These are phyloP conservation scores for Pleurotus salmoneostramineus DNA, from an alignment of 768 basidiomycete species.

Conservation along the genomic window DNA sequence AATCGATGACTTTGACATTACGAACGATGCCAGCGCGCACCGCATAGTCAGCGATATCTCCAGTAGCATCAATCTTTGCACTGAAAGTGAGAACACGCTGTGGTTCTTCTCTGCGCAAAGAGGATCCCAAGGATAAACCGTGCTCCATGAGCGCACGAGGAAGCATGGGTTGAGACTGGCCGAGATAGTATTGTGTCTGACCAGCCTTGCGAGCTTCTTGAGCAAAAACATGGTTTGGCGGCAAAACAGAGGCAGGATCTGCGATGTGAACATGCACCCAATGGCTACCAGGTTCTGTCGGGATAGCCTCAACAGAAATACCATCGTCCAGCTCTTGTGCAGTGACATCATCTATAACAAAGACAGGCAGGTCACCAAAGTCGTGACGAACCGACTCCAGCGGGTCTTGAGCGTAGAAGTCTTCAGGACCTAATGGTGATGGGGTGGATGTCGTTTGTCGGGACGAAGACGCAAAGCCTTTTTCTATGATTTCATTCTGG, in stretches of 20 bases:
- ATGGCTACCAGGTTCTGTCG: constrained; percentile 46
- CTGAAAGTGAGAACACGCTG: constrained; percentile 79
- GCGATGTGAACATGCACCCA: constrained; percentile 95
- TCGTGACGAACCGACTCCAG: constrained; percentile 77
- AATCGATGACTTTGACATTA: constrained; percentile 61
- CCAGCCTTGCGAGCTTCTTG: constrained; percentile 48
- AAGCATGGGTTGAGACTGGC: constrained; percentile 70
- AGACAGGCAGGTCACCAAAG: constrained; percentile 78
- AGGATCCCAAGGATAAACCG: constrained; percentile 38
- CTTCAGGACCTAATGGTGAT: constrained; percentile 51
- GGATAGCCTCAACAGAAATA: constrained; percentile 72
- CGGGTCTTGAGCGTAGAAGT: constrained; percentile 60
- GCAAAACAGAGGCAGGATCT: constrained; percentile 81
- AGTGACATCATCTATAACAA: constrained; percentile 75
- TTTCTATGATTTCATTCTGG: constrained; percentile 23
- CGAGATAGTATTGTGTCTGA: constrained; percentile 59
- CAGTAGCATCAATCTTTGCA: constrained; percentile 53
- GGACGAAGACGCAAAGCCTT: constrained; percentile 20
- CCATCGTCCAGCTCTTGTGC: constrained; percentile 95
- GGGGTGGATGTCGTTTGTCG: not conserved
- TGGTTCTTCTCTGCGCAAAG: constrained; percentile 27
- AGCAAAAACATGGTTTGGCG: constrained; percentile 62
- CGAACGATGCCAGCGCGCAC: constrained; percentile 72
- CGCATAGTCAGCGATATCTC: constrained; percentile 65
- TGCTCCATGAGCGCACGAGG: constrained; percentile 50